Percentiles rank a stretch among this genome's conserved stretches.
These are phyloP conservation scores for Diaporthe ampelina DNA, from an alignment of 2,329 filamentous ascomycete species.

Conservation along the genomic window DNA sequence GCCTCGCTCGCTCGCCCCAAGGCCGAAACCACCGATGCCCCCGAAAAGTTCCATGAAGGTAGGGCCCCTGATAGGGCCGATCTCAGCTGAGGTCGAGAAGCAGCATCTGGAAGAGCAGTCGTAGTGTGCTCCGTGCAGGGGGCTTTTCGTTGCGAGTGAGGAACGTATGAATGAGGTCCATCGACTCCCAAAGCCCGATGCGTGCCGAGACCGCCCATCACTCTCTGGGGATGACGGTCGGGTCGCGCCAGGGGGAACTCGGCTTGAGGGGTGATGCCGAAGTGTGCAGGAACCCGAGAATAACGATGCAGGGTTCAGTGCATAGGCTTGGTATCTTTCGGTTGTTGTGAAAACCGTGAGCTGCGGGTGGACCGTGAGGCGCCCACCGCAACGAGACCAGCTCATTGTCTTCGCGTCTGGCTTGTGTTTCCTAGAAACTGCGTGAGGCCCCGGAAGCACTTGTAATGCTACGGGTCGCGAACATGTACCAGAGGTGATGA, in stretches of 20 bases:
- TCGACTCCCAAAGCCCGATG: background rate
- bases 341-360: background rate
- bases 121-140: background rate
- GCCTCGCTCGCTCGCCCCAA: background rate
- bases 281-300: background rate
- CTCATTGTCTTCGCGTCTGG: background rate
- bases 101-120: too few relatives aligned
- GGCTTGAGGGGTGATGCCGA: background rate
- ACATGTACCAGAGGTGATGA: background rate
- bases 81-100: background rate
- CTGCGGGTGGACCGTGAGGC: background rate
- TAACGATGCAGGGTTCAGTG: background rate
- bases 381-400: background rate
- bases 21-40: background rate
- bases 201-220: background rate
- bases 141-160: background rate
- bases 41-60: background rate
- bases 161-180: background rate
- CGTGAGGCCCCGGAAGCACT: too few relatives aligned
- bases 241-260: background rate
- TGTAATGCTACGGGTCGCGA: too few relatives aligned
- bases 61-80: background rate
- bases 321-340: too few relatives aligned
- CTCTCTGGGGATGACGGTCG: background rate
- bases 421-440: background rate